Conservation (phyloP, 148 eudicot species). For the Hydrangea macrophylla region DNA sequence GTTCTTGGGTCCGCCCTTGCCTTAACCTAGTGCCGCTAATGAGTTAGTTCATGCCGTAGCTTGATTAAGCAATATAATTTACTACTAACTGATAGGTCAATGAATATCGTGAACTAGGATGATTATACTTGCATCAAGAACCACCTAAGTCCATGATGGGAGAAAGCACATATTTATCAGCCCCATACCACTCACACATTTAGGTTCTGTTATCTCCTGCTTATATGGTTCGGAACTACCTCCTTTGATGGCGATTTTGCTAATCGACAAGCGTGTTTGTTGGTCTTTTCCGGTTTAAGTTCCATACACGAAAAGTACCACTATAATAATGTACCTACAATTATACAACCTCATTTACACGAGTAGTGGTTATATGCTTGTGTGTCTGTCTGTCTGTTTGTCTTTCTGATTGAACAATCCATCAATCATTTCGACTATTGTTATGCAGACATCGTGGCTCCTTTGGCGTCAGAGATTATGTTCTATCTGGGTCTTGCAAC, state of each 20-base stretch:
- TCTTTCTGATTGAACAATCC: neutral
- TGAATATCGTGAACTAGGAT: constrained; percentile 4
- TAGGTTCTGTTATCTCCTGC: neutral
- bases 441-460: constrained; percentile 58
- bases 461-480: constrained; percentile 54
- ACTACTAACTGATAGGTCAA: neutral
- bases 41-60: neutral
- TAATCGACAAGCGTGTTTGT: neutral
- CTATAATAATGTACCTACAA: neutral
- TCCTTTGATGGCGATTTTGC: neutral
- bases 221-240: constrained; percentile 2
- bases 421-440: neutral
- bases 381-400: neutral
- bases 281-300: neutral
- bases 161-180: neutral
- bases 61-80: neutral
- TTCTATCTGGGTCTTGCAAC: constrained; percentile 66
- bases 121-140: neutral
- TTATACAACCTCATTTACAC: neutral
- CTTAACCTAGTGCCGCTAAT: neutral
- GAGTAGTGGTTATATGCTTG: neutral
- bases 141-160: neutral
- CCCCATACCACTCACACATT: neutral
- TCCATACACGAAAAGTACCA: neutral
- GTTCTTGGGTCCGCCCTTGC: no score